Conservation (phyloP, 1,284 basidiomycete species). For the Sphagnurus paluster region DNA sequence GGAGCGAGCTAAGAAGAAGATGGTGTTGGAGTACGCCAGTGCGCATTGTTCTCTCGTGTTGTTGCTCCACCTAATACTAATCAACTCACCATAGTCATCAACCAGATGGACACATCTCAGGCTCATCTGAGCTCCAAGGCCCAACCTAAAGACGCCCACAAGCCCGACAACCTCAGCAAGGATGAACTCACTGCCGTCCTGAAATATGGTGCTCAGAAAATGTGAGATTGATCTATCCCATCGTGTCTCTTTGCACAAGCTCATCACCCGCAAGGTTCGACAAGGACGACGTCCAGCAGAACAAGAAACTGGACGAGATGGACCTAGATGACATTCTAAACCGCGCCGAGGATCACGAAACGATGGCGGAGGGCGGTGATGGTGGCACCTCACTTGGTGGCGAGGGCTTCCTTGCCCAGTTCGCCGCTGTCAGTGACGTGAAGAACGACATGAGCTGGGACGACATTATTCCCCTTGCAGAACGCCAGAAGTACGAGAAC, state of each 20-base stretch:
- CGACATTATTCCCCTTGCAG: conserved; percentile 96
- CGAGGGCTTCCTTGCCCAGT: conserved; percentile 93
- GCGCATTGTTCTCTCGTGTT: conserved; percentile 38
- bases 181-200: conserved; percentile 98
- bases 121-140: conserved; percentile 88
- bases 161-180: conserved; percentile 91
- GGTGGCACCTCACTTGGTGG: conserved; percentile 90
- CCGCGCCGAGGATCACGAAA: conserved; percentile 97
- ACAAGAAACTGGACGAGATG: conserved; percentile 98
- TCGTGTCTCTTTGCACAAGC: conserved; percentile 12
- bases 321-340: conserved; percentile 98
- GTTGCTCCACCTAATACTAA: conserved; percentile 14
- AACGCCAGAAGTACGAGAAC: conserved; percentile 83
- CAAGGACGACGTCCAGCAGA: conserved; percentile 91
- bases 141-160: conserved; percentile 67
- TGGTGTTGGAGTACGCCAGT: conserved; percentile 99
- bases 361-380: conserved; percentile 77
- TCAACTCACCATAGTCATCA: conserved; percentile 74
- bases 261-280: conserved; percentile 71
- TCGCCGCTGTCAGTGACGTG: conserved; percentile 96
- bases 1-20: conserved; percentile 98
- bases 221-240: conserved; percentile 58
- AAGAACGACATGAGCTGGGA: conserved; percentile 99
- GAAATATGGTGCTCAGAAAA: conserved; percentile 98
- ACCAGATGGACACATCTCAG: conserved; percentile 99